These are phyloP conservation scores for Vaccinium corymbosum DNA, from an alignment of 148 eudicot genomes.

Conservation along the genomic window DNA sequence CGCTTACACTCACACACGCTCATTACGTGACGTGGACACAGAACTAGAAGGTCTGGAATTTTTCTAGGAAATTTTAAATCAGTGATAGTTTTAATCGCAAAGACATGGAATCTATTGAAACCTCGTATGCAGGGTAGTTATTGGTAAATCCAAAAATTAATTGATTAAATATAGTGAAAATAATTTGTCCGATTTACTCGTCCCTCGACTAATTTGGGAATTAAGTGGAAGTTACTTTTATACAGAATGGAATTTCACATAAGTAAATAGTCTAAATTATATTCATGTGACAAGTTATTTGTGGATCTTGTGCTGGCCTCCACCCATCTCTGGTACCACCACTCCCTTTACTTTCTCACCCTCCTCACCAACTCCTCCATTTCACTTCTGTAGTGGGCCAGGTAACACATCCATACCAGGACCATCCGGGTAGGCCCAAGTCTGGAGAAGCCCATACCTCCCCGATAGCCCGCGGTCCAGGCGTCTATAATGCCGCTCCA, in stretches of 20 bases:
- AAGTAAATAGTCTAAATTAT: no score
- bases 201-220: neutral
- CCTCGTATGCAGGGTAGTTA: neutral
- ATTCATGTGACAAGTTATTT: neutral
- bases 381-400: neutral
- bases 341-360: neutral
- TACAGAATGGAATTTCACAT: neutral
- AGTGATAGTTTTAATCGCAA: neutral
- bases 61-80: neutral
- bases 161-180: neutral
- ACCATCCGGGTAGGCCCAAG: no score
- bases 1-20: neutral
- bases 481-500: no score
- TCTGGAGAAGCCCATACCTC: no score
- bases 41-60: neutral
- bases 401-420: no score
- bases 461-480: no score
- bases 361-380: neutral
- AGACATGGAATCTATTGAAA: neutral
- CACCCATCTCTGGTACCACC: neutral
- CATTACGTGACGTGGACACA: no score
- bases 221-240: neutral
- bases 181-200: neutral
- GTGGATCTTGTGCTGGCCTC: conserved; percentile 5
- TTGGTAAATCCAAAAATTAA: neutral